Conservation (phyloP, 495 filamentous ascomycete genomes). For the Aspergillus indologenus region DNA sequence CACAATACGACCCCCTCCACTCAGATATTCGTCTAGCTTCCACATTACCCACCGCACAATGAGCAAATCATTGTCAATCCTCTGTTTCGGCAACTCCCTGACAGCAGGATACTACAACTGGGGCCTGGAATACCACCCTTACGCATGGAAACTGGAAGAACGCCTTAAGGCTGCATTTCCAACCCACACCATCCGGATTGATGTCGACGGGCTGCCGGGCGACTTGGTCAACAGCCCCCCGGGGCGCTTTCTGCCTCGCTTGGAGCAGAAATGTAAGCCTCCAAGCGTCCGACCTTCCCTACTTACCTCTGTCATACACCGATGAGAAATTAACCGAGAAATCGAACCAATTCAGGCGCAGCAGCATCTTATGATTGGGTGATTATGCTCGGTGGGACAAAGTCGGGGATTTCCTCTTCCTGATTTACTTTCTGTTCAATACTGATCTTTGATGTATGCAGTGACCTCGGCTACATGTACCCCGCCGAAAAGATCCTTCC, state of each 20-base stretch:
- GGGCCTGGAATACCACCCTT: conserved; percentile 50
- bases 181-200: conserved; percentile 19
- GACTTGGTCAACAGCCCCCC: conserved; percentile 43
- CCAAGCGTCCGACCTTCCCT: conserved; percentile 13
- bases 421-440: too few relatives aligned
- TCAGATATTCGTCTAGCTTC: neutral
- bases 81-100: conserved; percentile 65
- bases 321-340: neutral
- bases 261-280: conserved; percentile 38
- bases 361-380: conserved; percentile 34
- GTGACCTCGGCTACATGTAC: conserved; percentile 44
- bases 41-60: conserved; percentile 3
- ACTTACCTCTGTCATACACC: neutral
- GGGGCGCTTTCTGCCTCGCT: conserved; percentile 43
- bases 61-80: conserved; percentile 31
- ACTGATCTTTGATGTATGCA: conserved; percentile 10
- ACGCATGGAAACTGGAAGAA: conserved; percentile 35
- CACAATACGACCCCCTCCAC: neutral
- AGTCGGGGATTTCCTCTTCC: conserved; percentile 34
- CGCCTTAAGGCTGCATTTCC: conserved; percentile 19
- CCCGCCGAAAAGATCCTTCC: conserved; percentile 33
- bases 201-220: conserved; percentile 47
- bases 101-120: conserved; percentile 52
- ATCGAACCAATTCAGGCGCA: neutral
- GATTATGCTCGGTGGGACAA: conserved; percentile 56